A percentile compares a stretch with the other conserved stretches of the same genome.
These are phyloP conservation scores for Capsicum chinense DNA, from an alignment of 257 asterid genomes.

Conservation along the genomic window DNA sequence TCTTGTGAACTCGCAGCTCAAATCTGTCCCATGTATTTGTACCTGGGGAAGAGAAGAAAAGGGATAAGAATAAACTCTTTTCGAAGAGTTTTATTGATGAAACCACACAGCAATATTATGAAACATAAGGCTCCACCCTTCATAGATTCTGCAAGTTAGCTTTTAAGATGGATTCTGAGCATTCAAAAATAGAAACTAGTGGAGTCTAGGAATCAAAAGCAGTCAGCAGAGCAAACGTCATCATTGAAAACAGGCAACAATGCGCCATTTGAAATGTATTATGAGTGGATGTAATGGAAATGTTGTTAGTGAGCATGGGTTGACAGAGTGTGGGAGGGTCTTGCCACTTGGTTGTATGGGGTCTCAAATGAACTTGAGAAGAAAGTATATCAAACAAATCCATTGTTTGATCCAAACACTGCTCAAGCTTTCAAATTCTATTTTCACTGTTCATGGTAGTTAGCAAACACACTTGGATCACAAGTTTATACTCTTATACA, in stretches of 20 bases:
- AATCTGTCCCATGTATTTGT: constrained; percentile 32
- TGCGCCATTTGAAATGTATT: not conserved
- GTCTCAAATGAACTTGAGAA: not conserved
- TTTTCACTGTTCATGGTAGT: not conserved
- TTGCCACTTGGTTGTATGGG: not conserved
- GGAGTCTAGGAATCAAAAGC: not conserved
- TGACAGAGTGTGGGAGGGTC: no score
- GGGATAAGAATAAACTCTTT: not conserved
- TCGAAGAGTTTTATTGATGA: no score
- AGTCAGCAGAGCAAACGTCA: not conserved
- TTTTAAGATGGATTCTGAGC: not conserved
- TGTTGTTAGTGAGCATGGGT: not conserved
- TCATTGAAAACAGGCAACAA: not conserved
- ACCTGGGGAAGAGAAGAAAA: not conserved
- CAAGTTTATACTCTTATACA: not conserved
- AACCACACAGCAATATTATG: not conserved
- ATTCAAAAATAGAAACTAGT: not conserved
- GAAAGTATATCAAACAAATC: not conserved
- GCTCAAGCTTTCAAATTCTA: not conserved
- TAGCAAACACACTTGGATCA: not conserved
- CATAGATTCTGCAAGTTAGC: not conserved
- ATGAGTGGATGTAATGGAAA: not conserved
- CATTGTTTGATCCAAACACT: not conserved
- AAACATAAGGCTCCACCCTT: not conserved
- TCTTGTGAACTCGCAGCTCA: constrained; percentile 26